Percentiles rank a stretch among this genome's conserved stretches.
Evolutionary conservation across 352 stramenopile species (phyloP).

Genomic region (Phytopythium kandeliae): DNA sequence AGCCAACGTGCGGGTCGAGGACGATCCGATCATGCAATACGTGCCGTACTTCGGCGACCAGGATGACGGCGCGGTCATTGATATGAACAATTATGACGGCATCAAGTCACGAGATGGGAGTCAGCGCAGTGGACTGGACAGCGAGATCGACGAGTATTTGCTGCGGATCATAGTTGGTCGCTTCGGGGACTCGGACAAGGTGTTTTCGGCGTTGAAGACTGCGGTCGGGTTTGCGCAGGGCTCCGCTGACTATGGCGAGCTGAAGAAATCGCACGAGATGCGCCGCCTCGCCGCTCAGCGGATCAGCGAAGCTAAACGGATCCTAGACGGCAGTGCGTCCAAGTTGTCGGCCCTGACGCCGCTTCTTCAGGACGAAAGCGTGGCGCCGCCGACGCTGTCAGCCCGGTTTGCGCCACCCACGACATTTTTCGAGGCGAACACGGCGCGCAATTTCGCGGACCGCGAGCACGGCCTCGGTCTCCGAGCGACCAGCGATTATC

Average conservation of each 20-base stretch:
- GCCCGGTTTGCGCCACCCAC: constrained; percentile 40
- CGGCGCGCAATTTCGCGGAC: constrained; percentile 22
- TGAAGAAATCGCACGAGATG: constrained; percentile 62
- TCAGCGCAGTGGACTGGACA: constrained; percentile 43
- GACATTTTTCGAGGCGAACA: constrained; percentile 71
- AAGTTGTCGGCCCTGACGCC: constrained; percentile 34
- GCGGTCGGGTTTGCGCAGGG: constrained; percentile 49
- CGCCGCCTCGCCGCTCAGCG: constrained; percentile 22
- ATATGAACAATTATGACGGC: constrained; percentile 62
- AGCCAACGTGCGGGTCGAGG: constrained; percentile 69
- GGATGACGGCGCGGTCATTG: constrained; percentile 74
- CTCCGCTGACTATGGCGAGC: constrained; percentile 57
- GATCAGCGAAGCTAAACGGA: constrained; percentile 36
- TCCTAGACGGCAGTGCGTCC: constrained; percentile 19
- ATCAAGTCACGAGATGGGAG: constrained; percentile 30
- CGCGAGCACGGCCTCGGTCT: constrained; percentile 39
- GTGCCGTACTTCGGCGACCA: constrained; percentile 92
- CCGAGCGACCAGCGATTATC: constrained; percentile 54
- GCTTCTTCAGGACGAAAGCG: constrained; percentile 13
- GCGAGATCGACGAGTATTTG: constrained; percentile 68
- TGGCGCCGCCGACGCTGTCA: constrained; percentile 15
- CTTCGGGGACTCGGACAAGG: constrained; percentile 41
- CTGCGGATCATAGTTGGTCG: constrained; percentile 54
- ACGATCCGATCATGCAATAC: constrained; percentile 86
- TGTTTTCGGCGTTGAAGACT: constrained; percentile 58